Base-by-base conservation (phyloP, 352 stramenopile species). In the Pythium grandisporangium region DNA sequence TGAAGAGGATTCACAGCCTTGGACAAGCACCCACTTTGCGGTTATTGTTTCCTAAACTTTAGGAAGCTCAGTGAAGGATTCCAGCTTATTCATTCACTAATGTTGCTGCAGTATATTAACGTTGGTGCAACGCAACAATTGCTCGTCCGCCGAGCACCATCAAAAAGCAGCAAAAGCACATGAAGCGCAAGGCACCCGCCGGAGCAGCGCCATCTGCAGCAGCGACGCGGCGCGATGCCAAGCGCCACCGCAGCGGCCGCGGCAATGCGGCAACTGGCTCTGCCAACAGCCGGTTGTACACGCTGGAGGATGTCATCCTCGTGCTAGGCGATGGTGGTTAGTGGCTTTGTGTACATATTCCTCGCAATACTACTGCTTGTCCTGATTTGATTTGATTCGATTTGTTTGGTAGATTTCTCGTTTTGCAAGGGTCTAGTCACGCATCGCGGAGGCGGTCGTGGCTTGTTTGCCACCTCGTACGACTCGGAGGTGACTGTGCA, bases 281-380 rank as follows among this genome's bases (percentile, higher is more conserved):
- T n/a, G n/a, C n/a, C n/a, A n/a, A n/a, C n/a, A n/a, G n/a, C n/a
- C n/a, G 54, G 43, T 38, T 90, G 6, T 93, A 90, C 40, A 61
- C 55, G 8, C 45, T 66, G 1, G 37, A 67, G 16, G 70, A 89
- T 29, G 37, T 48, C 14, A 84, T 86, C 22, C 51, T 93, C 33
- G 72, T 93, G 51, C 61, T 93, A 1, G 80, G 80, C 32, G 80
- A 93, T 43, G 80, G 80, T 27, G 69, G 69, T 78, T 30, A 6
- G 36, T 29, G 19, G 4, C 17, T 17, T 14, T 4, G 8, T 13
- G 1, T 13, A 13, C 39, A 16, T n/a, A n/a, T n/a, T n/a, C n/a
- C n/a, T n/a, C n/a, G n/a, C n/a, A n/a, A n/a, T n/a, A n/a, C n/a
- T n/a, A n/a, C n/a, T n/a, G n/a, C n/a, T n/a, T n/a, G n/a, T n/a